Base-by-base conservation (phyloP, 2,329 filamentous ascomycete species). In the Botrytis hyacinthi region DNA sequence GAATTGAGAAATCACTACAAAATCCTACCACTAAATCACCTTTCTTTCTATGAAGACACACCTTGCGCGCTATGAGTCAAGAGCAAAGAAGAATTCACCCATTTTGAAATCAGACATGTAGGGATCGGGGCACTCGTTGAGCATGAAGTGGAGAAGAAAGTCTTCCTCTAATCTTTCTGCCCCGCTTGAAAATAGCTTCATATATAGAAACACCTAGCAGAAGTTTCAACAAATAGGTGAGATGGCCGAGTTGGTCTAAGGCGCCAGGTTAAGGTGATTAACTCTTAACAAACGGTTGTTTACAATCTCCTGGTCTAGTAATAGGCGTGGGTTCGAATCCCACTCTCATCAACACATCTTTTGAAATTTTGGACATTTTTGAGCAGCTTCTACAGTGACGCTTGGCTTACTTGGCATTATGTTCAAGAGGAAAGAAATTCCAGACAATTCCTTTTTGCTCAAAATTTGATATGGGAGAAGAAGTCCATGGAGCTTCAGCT, bases 181-280 rank as follows among this genome's bases (percentile, higher is more conserved):
- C 10, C n/a, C 35, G 26, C 18, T 68, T 16, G 18, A 8, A 3
- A 18, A 18, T 22, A 10, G 22, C 18, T 32, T 42, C 0, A 57
- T 59, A 57, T 57, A 16, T 4, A 5, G 9, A 32, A 42, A 8
- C 6, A 0, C 29, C 18, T 1, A 1, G 1, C 0, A 0, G 0
- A 1, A 1, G 0, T 0, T 4, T 0, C n/a, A 57, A 18, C 37
- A 10, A 69, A 16, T 9, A 18, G 66, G 66, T 69, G 48, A 69
- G 66, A 69, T 69, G 66, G 65, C 48, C 66, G 48, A 69, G 66
- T 69, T 57, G 66, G 66, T 69, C 66, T 57, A 69, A 69, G 66
- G 66, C 66, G 66, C 66, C 66, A 69, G 66, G 66, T 69, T 69
- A 69, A 69, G 66, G 66, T 69, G 14, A 5, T 26, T 1, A 44